These are phyloP conservation scores for Phlebiopsis flavidoalba DNA, from an alignment of 768 basidiomycete genomes.

Conservation along the genomic window DNA sequence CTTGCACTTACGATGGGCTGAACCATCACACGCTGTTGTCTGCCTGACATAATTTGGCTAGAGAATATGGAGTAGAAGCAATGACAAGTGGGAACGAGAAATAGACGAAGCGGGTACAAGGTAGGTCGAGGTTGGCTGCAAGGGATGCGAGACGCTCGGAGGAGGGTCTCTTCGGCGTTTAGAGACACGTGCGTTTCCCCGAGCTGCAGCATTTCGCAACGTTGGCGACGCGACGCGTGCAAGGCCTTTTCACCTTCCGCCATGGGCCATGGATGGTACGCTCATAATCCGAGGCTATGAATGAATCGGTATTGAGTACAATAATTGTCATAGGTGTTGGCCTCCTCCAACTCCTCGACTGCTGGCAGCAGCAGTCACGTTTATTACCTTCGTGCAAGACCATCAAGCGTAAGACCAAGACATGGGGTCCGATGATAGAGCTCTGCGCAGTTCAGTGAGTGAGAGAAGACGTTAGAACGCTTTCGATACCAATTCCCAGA, in stretches of 20 bases:
- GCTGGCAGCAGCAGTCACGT: conserved; percentile 97
- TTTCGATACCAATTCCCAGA: conserved; percentile 96
- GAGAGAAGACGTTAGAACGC: conserved; percentile 94
- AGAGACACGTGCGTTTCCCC: too few relatives aligned
- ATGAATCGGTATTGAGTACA: background rate
- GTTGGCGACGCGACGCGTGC: conserved; percentile 21
- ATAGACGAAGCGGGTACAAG: conserved; percentile 7
- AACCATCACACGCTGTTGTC: conserved; percentile 97
- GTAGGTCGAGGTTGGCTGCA: conserved; percentile 12
- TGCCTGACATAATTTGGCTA: conserved; percentile 72
- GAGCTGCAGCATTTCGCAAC: conserved; percentile 8
- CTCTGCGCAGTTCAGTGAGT: conserved; percentile 90
- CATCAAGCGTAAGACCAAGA: conserved; percentile 93
- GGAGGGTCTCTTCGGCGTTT: conserved; percentile 4
- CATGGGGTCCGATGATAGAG: conserved; percentile 96
- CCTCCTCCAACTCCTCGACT: conserved; percentile 85
- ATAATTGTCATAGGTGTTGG: conserved; percentile 32
- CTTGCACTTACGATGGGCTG: conserved; percentile 86
- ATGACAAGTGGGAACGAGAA: background rate
- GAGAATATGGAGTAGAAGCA: background rate
- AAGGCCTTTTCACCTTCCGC: conserved; percentile 16
- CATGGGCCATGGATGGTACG: conserved; percentile 31
- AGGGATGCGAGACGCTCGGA: conserved; percentile 6
- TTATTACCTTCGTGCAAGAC: conserved; percentile 99
- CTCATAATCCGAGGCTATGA: background rate